These are phyloP conservation scores for Sutorius eximius DNA, from an alignment of 1,284 basidiomycete genomes.

Conservation along the genomic window DNA sequence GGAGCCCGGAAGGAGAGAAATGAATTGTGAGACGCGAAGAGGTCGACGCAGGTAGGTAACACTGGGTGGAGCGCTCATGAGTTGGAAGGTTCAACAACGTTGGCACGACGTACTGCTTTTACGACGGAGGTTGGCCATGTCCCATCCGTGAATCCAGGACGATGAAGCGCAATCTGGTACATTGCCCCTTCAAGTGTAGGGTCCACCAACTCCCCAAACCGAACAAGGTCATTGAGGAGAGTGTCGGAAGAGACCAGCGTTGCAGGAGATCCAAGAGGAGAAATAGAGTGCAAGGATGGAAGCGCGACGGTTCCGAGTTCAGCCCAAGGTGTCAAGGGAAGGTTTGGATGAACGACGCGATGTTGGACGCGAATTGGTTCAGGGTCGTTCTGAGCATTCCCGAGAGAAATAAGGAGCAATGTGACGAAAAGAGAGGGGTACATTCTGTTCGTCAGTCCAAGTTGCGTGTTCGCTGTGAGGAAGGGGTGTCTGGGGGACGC, in stretches of 20 bases:
- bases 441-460: slow-evolving; percentile 4
- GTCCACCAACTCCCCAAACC: slow-evolving; percentile 42
- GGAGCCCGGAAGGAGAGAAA: slow-evolving; percentile 43
- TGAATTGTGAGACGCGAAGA: slow-evolving; percentile 63
- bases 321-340: slow-evolving; percentile 35
- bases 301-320: slow-evolving; percentile 36
- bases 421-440: slow-evolving; percentile 4
- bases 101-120: slow-evolving; percentile 57
- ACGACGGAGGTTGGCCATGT: slow-evolving; percentile 70
- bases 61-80: slow-evolving; percentile 40
- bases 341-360: slow-evolving; percentile 42
- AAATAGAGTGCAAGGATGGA: slow-evolving; percentile 27
- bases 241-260: slow-evolving; percentile 39
- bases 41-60: slow-evolving; percentile 54
- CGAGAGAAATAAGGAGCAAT: slow-evolving; percentile 16
- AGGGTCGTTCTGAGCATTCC: slow-evolving; percentile 12
- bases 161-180: slow-evolving; percentile 76
- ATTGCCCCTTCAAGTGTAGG: slow-evolving; percentile 44
- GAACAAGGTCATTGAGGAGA: slow-evolving; percentile 43
- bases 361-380: slow-evolving; percentile 37
- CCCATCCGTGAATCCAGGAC: slow-evolving; percentile 44
- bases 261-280: slow-evolving; percentile 26
- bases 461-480: slow-evolving; percentile 2
- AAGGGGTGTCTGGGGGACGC: slow-evolving; percentile 18
- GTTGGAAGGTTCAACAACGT: slow-evolving; percentile 9